These are phyloP conservation scores for Linum tenue DNA, from an alignment of 345 rosid genomes.

Conservation along the genomic window DNA sequence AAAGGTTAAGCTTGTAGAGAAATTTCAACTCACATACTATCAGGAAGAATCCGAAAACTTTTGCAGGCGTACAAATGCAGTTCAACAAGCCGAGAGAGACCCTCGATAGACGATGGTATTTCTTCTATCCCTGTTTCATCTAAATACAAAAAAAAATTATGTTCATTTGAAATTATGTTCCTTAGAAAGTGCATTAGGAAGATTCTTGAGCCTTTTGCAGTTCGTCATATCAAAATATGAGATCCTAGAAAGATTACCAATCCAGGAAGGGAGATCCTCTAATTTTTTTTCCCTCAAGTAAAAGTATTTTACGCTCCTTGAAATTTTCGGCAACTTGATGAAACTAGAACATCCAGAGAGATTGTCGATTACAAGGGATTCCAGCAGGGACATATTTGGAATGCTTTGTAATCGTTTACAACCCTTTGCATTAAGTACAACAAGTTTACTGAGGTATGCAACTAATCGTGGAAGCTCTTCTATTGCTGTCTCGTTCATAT, in stretches of 20 bases:
- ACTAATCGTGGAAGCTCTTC: not conserved
- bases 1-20: not conserved
- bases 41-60: no score
- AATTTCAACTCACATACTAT: not conserved
- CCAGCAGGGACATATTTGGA: no score
- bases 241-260: constrained; percentile 1
- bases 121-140: not conserved
- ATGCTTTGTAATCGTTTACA: no score
- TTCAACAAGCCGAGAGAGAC: no score
- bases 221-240: not conserved
- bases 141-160: not conserved
- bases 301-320: not conserved
- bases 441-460: not conserved
- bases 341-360: no score
- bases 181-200: not conserved
- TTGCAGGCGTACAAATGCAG: no score
- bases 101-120: not conserved
- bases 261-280: not conserved
- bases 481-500: no score
- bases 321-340: no score
- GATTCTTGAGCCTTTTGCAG: not conserved
- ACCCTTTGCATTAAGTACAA: no score
- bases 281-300: not conserved
- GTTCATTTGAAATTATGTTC: not conserved
- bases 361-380: no score